Evolutionary conservation across 345 rosid species (phyloP).

Genomic region (Salix koriyanagi): DNA sequence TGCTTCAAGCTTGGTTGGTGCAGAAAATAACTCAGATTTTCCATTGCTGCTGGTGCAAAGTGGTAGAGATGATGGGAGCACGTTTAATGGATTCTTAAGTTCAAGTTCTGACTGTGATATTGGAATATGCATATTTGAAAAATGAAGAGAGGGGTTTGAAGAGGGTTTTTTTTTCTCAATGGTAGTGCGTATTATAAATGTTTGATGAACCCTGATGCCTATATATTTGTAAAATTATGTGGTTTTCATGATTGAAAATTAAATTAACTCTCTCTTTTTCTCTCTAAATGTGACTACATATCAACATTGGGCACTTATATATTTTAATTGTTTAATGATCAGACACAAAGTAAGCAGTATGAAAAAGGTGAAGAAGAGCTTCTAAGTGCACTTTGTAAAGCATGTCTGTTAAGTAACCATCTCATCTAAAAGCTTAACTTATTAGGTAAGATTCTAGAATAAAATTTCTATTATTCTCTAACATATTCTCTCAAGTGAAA

Average conservation of each 20-base stretch:
- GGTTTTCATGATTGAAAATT: slow-evolving; percentile 20
- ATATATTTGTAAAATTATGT: slow-evolving; percentile 21
- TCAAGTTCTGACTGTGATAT: slow-evolving; percentile 42
- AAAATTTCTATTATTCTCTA: no score
- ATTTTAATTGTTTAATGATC: not conserved
- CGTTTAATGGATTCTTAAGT: slow-evolving; percentile 43
- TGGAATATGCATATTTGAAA: slow-evolving; percentile 59
- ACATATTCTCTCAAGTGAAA: no score
- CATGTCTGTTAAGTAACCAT: not conserved
- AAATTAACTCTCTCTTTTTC: not conserved
- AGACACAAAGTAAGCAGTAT: not conserved
- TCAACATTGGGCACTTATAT: not conserved
- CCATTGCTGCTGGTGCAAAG: slow-evolving; percentile 41
- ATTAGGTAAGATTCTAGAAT: no score
- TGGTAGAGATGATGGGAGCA: slow-evolving; percentile 39
- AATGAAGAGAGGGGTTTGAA: slow-evolving; percentile 20
- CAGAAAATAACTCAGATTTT: slow-evolving; percentile 23
- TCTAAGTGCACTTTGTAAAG: not conserved
- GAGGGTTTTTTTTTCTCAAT: slow-evolving; percentile 2
- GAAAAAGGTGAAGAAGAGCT: not conserved
- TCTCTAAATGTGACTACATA: not conserved
- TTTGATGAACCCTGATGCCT: slow-evolving; percentile 14
- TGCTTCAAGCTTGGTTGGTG: slow-evolving; percentile 29
- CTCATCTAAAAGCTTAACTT: no score
- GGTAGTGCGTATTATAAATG: not conserved